Evolutionary conservation across 768 basidiomycete genomes (phyloP), one percentile per base, ranked within the genome.

Genomic region (Calocera cornea): DNA sequence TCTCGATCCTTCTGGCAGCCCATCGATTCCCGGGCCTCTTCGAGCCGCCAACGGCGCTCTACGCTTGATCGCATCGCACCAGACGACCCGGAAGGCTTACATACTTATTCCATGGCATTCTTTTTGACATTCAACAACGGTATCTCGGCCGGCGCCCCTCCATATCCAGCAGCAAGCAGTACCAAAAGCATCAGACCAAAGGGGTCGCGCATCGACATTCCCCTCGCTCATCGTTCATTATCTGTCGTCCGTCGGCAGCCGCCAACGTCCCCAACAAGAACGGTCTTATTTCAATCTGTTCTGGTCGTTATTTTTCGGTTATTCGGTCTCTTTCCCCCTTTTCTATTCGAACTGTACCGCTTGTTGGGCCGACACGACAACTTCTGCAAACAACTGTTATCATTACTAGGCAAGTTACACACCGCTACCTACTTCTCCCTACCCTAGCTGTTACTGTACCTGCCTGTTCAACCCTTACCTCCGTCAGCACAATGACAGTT

Each of bases 161-260:
- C 27, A 60, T 60, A 60, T 60, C 54, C 54, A 60, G 54, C 54
- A 60, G 54, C 54, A 60, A 60, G 54, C 54, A 60, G 54, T 60
- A 60, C 54, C 54, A 60, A 60, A 60, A 60, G 54, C 54, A 60
- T 29, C 31, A 27, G 14, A 47, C 24, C 24, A 27, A 60, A 60
- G 54, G 54, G 54, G 54, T 60, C 54, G 54, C 54, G 27, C 54
- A 60, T 60, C 54, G 54, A 60, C 54, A 60, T 60, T 60, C 54
- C 54, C 44, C 31, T 60, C 54, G 5, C 54, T 60, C 54, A 60
- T 60, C 31, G 5, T 10, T 60, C 54, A 60, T 60, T 60, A 11
- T 14, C 54, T 27, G 54, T 60, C 54, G 54, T 60, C 14, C 54
- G 54, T 60, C 54, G 54, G 54, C 11, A 27, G 54, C 54, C 54